These are phyloP conservation scores for Gracilaria caudata DNA, from an alignment of 23 red algal species.

Conservation along the genomic window DNA sequence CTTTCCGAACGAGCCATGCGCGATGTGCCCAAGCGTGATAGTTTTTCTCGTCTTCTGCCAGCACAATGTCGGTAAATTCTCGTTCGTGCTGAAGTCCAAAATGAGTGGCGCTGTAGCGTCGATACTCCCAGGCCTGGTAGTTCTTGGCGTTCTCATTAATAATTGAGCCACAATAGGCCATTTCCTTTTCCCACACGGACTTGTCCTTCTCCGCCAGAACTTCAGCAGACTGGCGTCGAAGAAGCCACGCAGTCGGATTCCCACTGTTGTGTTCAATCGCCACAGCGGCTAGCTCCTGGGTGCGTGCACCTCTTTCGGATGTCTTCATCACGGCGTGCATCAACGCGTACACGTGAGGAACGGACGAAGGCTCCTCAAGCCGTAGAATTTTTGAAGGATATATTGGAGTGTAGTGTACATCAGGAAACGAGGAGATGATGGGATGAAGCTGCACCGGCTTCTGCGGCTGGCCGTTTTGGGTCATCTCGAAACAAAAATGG, in stretches of 20 bases:
- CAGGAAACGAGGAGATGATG: constrained; percentile 31
- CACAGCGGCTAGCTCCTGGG: constrained; percentile 41
- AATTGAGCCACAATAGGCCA: constrained; percentile 20
- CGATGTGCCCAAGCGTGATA: constrained; percentile 95
- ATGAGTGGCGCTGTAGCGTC: constrained; percentile 36
- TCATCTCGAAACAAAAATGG: not conserved
- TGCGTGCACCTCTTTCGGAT: constrained; percentile 58
- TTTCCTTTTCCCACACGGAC: constrained; percentile 51
- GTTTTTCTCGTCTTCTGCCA: constrained; percentile 81
- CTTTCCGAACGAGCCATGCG: constrained; percentile 71
- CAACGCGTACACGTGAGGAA: constrained; percentile 46
- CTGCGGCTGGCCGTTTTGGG: not conserved
- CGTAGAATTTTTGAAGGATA: constrained; percentile 12
- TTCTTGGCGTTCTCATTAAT: constrained; percentile 59
- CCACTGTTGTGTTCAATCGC: constrained; percentile 57
- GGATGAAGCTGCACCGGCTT: not conserved
- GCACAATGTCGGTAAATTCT: constrained; percentile 49
- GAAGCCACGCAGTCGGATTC: constrained; percentile 82
- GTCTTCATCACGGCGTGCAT: constrained; percentile 45
- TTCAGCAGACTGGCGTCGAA: constrained; percentile 59
- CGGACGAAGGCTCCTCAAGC: constrained; percentile 20
- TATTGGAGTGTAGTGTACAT: constrained; percentile 23
- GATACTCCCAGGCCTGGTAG: constrained; percentile 91
- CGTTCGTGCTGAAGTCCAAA: constrained; percentile 29
- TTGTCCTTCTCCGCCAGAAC: not conserved